Evolutionary conservation across 805 yeast genomes (phyloP), one percentile per base, ranked within the genome.

Genomic region (Suhomyces sp.): DNA sequence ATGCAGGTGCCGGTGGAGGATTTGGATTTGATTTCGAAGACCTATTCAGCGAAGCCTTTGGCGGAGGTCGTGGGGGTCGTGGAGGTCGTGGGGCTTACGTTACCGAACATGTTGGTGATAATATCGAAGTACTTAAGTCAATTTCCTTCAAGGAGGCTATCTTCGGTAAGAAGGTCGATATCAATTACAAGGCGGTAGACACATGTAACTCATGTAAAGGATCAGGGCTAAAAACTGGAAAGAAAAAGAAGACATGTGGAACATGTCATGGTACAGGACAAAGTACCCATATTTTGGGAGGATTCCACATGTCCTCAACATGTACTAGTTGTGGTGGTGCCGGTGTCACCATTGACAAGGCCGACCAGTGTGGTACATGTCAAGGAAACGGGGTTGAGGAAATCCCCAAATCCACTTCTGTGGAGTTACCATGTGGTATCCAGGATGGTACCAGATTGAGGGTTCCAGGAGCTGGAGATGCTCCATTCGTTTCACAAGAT

Each of bases 271-370:
- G 99, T 39, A 77, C 95, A 0, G 99, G 99, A 4, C 83, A 90
- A 22, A 79, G 83, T 12, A 83, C 88, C 14, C 97, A 91, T 51
- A 71, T 80, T 30, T 74, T 85, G 55, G 96, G 95, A 4, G 98
- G 98, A 0, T 93, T 91, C 75, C 96, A 90, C 52, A 88, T 93
- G 96, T 82, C 95, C 3, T 80, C 96, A 0, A 88, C 96, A 9
- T 93, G 99, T 73, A 72, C 72, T 32, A 66, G 80, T 3, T 93
- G 99, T 70, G 79, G 74, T 28, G 99, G 99, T 25, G 68, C 85
- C 5, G 99, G 99, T 35, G 93, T 88, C 1, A 72, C 70, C 4
- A 78, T 88, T 32, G 75, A 80, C 30, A 69, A 74, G 13, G 63
- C 68, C 10, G 88, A 88, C 54, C 78, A 79, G 35, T 93, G 99